A percentile compares a stretch with the other conserved stretches of the same genome.
phyloP scores from a whole-genome alignment of 345 rosid species.

The Populus deltoides region DNA sequence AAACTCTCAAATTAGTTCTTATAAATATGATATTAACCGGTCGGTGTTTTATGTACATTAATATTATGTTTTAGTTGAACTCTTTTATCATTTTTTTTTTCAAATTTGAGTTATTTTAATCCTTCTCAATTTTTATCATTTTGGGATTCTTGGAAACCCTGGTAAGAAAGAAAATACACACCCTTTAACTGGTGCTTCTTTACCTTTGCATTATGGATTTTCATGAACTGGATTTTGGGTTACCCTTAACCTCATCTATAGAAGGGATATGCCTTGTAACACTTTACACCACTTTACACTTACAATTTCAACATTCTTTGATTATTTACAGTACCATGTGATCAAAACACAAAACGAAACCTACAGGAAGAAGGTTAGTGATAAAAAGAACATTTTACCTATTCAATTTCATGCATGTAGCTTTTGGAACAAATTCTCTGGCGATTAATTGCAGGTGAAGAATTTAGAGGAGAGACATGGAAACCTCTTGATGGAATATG shows the following conservation, averaged over 20 bases:
- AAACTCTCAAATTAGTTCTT: no score
- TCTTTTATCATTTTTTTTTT: no score
- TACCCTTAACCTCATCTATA: neutral
- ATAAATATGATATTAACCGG: no score
- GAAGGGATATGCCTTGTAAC: neutral
- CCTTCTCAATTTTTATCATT: neutral
- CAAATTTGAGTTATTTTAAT: no score
- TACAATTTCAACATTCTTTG: neutral
- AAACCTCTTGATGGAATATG: slow-evolving; percentile 37
- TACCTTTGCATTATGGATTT: neutral
- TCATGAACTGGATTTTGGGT: neutral
- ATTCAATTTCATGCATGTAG: neutral
- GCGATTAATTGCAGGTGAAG: slow-evolving; percentile 31
- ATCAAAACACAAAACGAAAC: slow-evolving; percentile 48
- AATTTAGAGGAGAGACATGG: slow-evolving; percentile 40
- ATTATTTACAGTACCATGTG: slow-evolving; percentile 37
- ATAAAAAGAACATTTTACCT: neutral
- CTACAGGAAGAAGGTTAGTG: slow-evolving; percentile 50
- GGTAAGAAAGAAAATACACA: neutral
- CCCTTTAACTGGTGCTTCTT: neutral
- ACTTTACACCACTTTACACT: neutral
- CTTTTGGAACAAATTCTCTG: neutral
- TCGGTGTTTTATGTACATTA: no score
- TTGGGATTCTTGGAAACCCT: neutral
- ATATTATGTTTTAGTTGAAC: no score